Percentiles rank a stretch among this genome's conserved stretches.
Conservation (phyloP, 345 rosid species). For the Pistacia vera region DNA sequence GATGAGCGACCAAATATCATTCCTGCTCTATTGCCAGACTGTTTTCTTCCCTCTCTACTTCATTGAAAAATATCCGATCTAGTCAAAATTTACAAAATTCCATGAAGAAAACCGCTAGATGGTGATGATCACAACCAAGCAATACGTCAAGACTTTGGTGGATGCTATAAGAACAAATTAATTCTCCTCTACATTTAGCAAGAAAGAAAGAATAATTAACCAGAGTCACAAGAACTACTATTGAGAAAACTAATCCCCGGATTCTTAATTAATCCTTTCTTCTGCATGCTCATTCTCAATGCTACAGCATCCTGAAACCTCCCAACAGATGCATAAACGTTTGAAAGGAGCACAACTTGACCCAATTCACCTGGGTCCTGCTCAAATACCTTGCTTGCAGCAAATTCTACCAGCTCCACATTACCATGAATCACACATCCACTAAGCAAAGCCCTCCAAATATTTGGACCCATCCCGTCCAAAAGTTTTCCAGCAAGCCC, state of each 20-base stretch:
- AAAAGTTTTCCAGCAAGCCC: slow-evolving; percentile 18
- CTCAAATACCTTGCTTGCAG: slow-evolving; percentile 31
- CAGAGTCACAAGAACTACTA: slow-evolving; percentile 18
- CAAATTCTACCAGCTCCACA: slow-evolving; percentile 41
- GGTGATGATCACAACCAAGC: slow-evolving; percentile 1
- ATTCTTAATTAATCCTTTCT: slow-evolving; percentile 34
- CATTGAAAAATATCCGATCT: not conserved
- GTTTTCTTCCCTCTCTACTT: not conserved
- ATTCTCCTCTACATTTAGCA: not conserved
- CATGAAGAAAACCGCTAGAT: not conserved
- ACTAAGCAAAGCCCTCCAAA: slow-evolving; percentile 43
- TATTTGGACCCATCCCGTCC: slow-evolving; percentile 31
- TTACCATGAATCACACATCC: slow-evolving; percentile 44
- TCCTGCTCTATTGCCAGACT: not conserved
- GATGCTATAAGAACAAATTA: not conserved
- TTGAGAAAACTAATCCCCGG: slow-evolving; percentile 38
- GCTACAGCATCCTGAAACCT: slow-evolving; percentile 54
- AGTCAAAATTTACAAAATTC: not conserved
- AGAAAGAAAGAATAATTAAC: slow-evolving; percentile 21
- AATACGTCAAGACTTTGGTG: not conserved
- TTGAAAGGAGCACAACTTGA: slow-evolving; percentile 40
- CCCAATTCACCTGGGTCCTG: slow-evolving; percentile 27
- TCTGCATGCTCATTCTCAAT: slow-evolving; percentile 34
- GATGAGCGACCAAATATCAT: not conserved
- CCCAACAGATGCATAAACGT: slow-evolving; percentile 48